Conservation (phyloP, 2,329 filamentous ascomycete species). For the Xylaria hypoxylon region DNA sequence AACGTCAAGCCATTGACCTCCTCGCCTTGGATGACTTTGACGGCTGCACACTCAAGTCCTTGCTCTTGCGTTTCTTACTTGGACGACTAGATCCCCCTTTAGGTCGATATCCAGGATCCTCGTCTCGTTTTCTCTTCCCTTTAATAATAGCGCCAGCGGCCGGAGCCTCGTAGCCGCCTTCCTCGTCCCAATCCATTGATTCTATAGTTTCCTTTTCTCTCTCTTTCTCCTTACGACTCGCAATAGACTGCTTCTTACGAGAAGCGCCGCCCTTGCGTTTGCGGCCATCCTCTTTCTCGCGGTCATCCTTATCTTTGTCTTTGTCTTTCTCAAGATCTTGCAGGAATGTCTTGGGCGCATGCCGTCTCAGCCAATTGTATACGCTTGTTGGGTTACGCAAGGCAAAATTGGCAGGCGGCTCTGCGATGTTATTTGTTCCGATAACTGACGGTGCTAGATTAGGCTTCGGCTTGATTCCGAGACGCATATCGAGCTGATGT, state of each 20-base stretch:
- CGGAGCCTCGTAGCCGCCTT: constrained; percentile 52
- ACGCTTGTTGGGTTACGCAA: constrained; percentile 88
- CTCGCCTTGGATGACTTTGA: constrained; percentile 41
- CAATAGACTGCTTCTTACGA: constrained; percentile 56
- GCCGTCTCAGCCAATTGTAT: constrained; percentile 92
- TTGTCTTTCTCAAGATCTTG: constrained; percentile 75
- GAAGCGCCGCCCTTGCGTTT: constrained; percentile 50
- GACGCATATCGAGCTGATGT: constrained; percentile 68
- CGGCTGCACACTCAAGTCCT: constrained; percentile 47
- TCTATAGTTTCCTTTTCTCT: constrained; percentile 51
- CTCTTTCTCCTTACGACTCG: constrained; percentile 47
- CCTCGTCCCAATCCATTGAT: constrained; percentile 56
- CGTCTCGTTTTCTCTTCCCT: constrained; percentile 68
- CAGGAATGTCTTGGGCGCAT: constrained; percentile 86
- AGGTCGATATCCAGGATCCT: constrained; percentile 70
- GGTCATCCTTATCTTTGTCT: constrained; percentile 54
- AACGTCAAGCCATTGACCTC: constrained; percentile 37
- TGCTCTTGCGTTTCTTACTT: constrained; percentile 70
- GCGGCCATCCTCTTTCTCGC: constrained; percentile 51
- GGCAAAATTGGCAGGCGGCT: constrained; percentile 58
- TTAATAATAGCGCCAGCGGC: constrained; percentile 55
- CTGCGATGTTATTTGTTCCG: constrained; percentile 49
- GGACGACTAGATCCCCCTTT: constrained; percentile 66
- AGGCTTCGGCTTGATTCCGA: constrained; percentile 59
- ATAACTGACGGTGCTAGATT: constrained; percentile 64